Percentiles rank a stretch among this genome's conserved stretches.
Conservation (phyloP, 345 rosid species). For the Moringa oleifera region DNA sequence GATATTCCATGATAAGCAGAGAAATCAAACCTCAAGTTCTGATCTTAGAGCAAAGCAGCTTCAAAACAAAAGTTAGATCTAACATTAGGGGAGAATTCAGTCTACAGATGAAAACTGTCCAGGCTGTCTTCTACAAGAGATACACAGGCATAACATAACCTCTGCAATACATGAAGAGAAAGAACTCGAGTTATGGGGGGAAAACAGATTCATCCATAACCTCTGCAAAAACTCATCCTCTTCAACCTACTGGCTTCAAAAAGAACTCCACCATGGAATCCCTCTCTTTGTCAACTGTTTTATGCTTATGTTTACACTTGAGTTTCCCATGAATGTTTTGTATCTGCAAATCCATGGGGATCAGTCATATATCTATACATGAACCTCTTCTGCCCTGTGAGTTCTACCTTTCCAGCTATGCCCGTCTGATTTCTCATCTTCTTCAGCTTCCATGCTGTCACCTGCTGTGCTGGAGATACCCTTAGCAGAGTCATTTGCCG, state of each 20-base stretch:
- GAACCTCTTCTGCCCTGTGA: constrained; percentile 5
- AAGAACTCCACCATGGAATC: neutral
- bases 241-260: neutral
- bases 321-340: neutral
- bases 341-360: constrained; percentile 9
- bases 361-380: constrained; percentile 15
- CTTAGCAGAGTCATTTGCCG: constrained; percentile 25
- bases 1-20: neutral
- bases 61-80: constrained; percentile 1
- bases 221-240: constrained; percentile 8
- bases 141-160: neutral
- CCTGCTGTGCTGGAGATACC: constrained; percentile 37
- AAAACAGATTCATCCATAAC: neutral
- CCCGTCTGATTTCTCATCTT: constrained; percentile 48
- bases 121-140: too few species aligned
- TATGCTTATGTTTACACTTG: constrained; percentile 4
- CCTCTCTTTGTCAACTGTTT: constrained; percentile 1
- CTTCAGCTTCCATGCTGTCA: constrained; percentile 52
- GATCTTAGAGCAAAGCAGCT: neutral
- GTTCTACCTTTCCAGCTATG: constrained; percentile 38
- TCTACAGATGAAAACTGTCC: neutral
- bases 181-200: neutral
- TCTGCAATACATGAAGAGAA: neutral
- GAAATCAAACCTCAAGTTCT: constrained; percentile 7
- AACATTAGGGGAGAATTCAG: too few species aligned